Percentiles rank a stretch among this genome's conserved stretches.
Conservation (phyloP, 2,329 filamentous ascomycete genomes). For the Colletotrichum cordylinicola region DNA sequence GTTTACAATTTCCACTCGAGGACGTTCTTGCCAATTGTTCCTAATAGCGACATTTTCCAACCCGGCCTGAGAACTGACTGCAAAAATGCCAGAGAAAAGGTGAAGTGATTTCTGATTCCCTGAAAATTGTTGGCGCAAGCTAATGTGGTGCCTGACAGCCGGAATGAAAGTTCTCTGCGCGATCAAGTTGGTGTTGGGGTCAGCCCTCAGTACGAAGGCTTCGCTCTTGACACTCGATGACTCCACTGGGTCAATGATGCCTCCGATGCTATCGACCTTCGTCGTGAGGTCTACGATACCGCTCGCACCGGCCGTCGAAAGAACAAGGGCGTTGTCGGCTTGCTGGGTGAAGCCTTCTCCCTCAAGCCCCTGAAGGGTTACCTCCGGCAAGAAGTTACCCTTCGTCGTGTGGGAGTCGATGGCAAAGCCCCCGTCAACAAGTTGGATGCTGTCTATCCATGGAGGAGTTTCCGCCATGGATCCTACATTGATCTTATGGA, state of each 20-base stretch:
- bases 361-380: not conserved
- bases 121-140: not conserved
- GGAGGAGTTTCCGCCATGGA: not conserved
- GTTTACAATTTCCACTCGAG: not conserved
- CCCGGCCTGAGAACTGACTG: not conserved
- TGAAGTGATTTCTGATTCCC: not conserved
- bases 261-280: not conserved
- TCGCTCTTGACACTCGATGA: not conserved
- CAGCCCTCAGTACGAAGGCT: constrained; percentile 9
- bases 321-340: not conserved
- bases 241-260: not conserved
- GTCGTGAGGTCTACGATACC: constrained; percentile 11
- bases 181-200: constrained; percentile 26
- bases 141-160: not conserved
- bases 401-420: not conserved
- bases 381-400: not conserved
- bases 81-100: not conserved
- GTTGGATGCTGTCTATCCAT: constrained; percentile 4
- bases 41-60: not conserved
- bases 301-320: constrained; percentile 8
- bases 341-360: not conserved
- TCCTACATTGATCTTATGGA: constrained; percentile 15
- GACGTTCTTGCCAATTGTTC: not conserved
- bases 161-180: constrained; percentile 14
- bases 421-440: constrained; percentile 23